Evolutionary conservation across 257 asterid species (phyloP).

Genomic region (Solanum virginianum): DNA sequence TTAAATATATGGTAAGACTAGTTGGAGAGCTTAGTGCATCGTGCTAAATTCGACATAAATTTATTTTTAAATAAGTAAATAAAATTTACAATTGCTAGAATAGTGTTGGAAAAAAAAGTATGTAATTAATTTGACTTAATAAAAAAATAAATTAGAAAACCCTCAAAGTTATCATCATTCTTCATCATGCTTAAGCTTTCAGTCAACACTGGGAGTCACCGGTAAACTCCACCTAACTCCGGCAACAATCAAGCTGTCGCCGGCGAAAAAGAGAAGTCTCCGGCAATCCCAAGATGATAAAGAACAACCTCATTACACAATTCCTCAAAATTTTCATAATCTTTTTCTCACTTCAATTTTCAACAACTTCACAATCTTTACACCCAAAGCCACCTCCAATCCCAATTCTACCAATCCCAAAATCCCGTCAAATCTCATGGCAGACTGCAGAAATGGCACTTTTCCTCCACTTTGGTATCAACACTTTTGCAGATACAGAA

Average conservation of each 20-base stretch:
- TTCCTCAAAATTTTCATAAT: not conserved
- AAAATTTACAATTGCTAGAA: too few relatives aligned
- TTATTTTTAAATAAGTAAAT: too few relatives aligned
- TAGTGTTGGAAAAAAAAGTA: too few relatives aligned
- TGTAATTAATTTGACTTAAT: too few relatives aligned
- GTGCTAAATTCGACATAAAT: too few relatives aligned
- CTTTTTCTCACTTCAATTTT: not conserved
- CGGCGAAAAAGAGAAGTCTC: not conserved
- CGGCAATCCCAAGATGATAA: not conserved
- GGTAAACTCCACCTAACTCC: not conserved
- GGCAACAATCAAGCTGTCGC: not conserved
- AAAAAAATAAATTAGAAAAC: too few relatives aligned
- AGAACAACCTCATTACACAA: constrained; percentile 2
- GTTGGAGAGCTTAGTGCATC: too few relatives aligned
- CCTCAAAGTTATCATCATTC: not conserved
- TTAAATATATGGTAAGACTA: too few relatives aligned
- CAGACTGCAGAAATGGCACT: constrained; percentile 84
- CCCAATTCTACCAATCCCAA: constrained; percentile 79
- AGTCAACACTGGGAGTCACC: not conserved
- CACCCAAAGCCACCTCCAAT: constrained; percentile 63
- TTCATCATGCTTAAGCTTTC: not conserved
- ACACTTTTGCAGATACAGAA: constrained; percentile 72
- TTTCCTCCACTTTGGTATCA: constrained; percentile 84
- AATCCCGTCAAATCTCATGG: constrained; percentile 73
- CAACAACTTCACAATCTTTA: constrained; percentile 9